Evolutionary conservation across 2,329 filamentous ascomycete genomes (phyloP).

Genomic region (Aspergillus tanneri): DNA sequence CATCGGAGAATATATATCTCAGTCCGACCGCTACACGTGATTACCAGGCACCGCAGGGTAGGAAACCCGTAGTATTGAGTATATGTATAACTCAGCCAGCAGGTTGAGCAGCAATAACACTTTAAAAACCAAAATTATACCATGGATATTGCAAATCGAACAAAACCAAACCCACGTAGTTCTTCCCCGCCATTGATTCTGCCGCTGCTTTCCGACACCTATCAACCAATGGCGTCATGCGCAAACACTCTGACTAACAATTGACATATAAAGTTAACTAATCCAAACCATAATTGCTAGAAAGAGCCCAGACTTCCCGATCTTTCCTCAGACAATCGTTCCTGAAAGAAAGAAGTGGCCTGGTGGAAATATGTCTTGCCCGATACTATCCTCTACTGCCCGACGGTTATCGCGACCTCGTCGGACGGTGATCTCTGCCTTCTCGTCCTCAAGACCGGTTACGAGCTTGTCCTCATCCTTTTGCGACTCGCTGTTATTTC

Average conservation of each 20-base stretch:
- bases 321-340: background rate
- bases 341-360: background rate
- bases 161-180: constrained; percentile 9
- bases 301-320: background rate
- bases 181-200: constrained; percentile 26
- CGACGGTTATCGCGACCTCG: constrained; percentile 26
- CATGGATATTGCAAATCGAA: background rate
- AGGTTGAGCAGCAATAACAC: no score
- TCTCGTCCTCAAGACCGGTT: constrained; percentile 25
- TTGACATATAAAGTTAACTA: constrained; percentile 26
- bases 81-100: no score
- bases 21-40: no score
- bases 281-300: background rate
- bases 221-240: constrained; percentile 30
- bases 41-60: no score
- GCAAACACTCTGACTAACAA: constrained; percentile 31
- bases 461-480: constrained; percentile 32
- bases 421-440: constrained; percentile 15
- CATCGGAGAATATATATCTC: no score
- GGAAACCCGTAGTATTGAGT: no score
- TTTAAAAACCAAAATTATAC: no score
- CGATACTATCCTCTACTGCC: constrained; percentile 25
- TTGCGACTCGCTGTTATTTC: constrained; percentile 20
- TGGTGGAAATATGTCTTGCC: constrained; percentile 30
- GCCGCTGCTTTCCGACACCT: constrained; percentile 24